phyloP scores from a whole-genome alignment of 768 basidiomycete species.

The Tricholoma terreum region DNA sequence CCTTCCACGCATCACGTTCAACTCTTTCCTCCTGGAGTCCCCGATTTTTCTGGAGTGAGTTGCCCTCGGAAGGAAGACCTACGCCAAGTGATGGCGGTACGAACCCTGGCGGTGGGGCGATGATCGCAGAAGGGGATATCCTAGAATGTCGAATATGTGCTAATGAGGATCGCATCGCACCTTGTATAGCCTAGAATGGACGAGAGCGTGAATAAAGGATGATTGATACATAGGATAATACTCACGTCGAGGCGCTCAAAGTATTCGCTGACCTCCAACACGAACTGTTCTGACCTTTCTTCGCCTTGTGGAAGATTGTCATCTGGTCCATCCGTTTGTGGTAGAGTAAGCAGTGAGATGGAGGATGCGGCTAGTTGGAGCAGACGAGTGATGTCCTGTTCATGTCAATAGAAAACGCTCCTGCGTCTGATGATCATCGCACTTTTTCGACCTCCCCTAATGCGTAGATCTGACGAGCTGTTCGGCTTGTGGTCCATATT shows the following conservation, averaged over 20 bases:
- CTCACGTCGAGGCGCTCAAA: constrained; percentile 77
- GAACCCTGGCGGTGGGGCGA: constrained; percentile 69
- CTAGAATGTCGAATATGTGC: constrained; percentile 80
- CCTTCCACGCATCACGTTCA: constrained; percentile 76
- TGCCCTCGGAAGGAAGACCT: constrained; percentile 52
- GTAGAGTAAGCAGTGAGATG: constrained; percentile 75
- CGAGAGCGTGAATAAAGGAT: constrained; percentile 2
- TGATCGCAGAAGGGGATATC: constrained; percentile 86
- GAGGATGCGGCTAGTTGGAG: constrained; percentile 75
- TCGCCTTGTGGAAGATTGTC: constrained; percentile 75
- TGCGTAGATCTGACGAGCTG: constrained; percentile 77
- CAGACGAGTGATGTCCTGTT: constrained; percentile 76
- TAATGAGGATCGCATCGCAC: constrained; percentile 70
- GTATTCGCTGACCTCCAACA: constrained; percentile 81
- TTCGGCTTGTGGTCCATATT: constrained; percentile 78
- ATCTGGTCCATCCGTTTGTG: constrained; percentile 71
- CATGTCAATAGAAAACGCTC: background rate
- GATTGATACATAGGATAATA: constrained; percentile 6
- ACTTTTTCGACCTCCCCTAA: constrained; percentile 82
- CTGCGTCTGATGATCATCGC: constrained; percentile 2
- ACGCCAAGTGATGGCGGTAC: constrained; percentile 79
- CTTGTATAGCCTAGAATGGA: constrained; percentile 62
- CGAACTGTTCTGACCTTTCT: constrained; percentile 83
- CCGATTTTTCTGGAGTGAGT: constrained; percentile 39
- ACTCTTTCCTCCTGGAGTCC: constrained; percentile 77